These are phyloP conservation scores for Aspergillus vadensis DNA, from an alignment of 2,329 filamentous ascomycete species.

Conservation along the genomic window DNA sequence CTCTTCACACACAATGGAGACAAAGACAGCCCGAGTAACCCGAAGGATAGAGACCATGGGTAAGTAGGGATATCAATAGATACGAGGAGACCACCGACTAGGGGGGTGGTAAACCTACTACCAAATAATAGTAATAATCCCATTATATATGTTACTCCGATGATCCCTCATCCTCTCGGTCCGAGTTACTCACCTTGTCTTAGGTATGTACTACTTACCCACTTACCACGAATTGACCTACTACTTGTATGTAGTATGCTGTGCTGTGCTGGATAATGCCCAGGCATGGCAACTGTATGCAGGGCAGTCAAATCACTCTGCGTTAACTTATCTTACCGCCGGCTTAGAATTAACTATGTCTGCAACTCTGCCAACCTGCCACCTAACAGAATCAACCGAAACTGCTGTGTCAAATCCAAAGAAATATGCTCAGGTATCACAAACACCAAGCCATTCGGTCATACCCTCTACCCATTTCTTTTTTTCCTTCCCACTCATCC, in stretches of 20 bases:
- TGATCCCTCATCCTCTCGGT: neutral
- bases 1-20: neutral
- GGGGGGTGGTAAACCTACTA: too few relatives aligned
- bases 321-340: too few relatives aligned
- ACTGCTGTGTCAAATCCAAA: neutral
- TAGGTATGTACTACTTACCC: neutral
- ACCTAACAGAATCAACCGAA: neutral
- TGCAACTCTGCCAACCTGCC: neutral
- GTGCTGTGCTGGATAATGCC: too few relatives aligned
- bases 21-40: neutral
- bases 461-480: neutral
- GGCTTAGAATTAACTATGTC: too few relatives aligned
- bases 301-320: too few relatives aligned
- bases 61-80: too few relatives aligned
- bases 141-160: neutral
- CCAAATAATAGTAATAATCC: neutral
- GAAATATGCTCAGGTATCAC: neutral
- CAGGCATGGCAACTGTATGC: too few relatives aligned
- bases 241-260: too few relatives aligned
- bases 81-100: too few relatives aligned
- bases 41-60: too few relatives aligned
- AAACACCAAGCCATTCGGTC: conserved; percentile 1
- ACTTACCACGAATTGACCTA: too few relatives aligned
- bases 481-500: neutral
- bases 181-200: neutral